A percentile compares a stretch with the other conserved stretches of the same genome.
These are phyloP conservation scores for Debaryomyces sp. DNA, from an alignment of 1,139 yeast species.

Conservation along the genomic window DNA sequence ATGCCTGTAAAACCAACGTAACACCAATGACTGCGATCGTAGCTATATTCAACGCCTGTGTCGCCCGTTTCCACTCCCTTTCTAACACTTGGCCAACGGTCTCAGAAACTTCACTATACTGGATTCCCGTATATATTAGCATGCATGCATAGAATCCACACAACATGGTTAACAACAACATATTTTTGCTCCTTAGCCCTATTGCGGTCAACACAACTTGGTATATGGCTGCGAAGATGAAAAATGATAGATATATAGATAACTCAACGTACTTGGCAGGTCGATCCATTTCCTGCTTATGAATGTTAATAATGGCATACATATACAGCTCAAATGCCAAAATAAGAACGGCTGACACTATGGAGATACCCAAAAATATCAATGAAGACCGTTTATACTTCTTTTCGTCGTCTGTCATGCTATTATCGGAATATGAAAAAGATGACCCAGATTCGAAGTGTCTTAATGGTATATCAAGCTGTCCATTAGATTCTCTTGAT, in stretches of 20 bases:
- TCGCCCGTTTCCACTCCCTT: constrained; percentile 31
- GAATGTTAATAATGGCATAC: constrained; percentile 39
- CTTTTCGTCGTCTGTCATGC: constrained; percentile 5
- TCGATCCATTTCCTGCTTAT: constrained; percentile 22
- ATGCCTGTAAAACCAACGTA: constrained; percentile 37
- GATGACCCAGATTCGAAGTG: background rate
- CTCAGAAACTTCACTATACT: constrained; percentile 44
- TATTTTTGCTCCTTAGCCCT: constrained; percentile 47
- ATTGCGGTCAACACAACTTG: constrained; percentile 44
- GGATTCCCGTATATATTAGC: constrained; percentile 54
- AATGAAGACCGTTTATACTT: constrained; percentile 17
- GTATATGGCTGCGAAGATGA: constrained; percentile 33
- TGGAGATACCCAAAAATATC: constrained; percentile 29
- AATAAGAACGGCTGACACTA: constrained; percentile 32
- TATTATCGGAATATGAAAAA: background rate
- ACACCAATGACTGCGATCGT: constrained; percentile 47
- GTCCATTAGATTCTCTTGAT: background rate
- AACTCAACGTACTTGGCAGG: constrained; percentile 24
- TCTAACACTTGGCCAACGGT: constrained; percentile 24
- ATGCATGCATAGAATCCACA: constrained; percentile 50
- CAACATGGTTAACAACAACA: constrained; percentile 43
- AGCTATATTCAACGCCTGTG: constrained; percentile 45
- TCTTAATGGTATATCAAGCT: background rate
- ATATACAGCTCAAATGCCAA: constrained; percentile 35
- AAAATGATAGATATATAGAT: constrained; percentile 27